phyloP scores from a whole-genome alignment of 345 rosid species.

The Citrus sp. region DNA sequence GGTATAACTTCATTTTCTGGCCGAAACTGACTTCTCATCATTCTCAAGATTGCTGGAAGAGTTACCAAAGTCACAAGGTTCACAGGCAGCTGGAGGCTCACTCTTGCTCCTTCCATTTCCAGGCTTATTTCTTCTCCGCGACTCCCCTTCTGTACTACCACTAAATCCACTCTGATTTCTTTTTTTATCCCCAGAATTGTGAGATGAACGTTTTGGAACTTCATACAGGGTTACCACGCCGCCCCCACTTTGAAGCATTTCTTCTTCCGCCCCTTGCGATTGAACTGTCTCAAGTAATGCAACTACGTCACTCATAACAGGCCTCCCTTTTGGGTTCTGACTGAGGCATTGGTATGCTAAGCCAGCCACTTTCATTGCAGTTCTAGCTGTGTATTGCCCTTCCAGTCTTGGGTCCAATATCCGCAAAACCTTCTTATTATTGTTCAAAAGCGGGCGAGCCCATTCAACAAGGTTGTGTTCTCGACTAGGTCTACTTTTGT shows the following conservation, averaged over 20 bases:
- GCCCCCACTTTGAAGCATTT: constrained; percentile 35
- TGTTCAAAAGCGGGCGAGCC: constrained; percentile 86
- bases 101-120: constrained; percentile 54
- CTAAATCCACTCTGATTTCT: constrained; percentile 11
- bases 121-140: constrained; percentile 21
- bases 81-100: constrained; percentile 23
- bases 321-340: constrained; percentile 91
- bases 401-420: constrained; percentile 92
- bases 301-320: constrained; percentile 81
- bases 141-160: constrained; percentile 19
- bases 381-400: constrained; percentile 64
- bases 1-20: constrained; percentile 20
- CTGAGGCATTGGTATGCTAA: constrained; percentile 88
- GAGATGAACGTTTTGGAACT: constrained; percentile 29
- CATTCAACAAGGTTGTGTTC: constrained; percentile 96
- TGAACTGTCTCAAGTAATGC: constrained; percentile 64
- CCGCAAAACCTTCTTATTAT: constrained; percentile 80
- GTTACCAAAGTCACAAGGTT: not conserved
- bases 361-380: constrained; percentile 69
- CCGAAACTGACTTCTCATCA: constrained; percentile 19
- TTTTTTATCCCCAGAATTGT: constrained; percentile 11
- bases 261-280: constrained; percentile 40
- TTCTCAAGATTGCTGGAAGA: constrained; percentile 23
- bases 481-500: constrained; percentile 82
- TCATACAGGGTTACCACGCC: constrained; percentile 51